These are phyloP conservation scores for Areca catechu DNA, from an alignment of 176 grass and related monocot species.

Conservation along the genomic window DNA sequence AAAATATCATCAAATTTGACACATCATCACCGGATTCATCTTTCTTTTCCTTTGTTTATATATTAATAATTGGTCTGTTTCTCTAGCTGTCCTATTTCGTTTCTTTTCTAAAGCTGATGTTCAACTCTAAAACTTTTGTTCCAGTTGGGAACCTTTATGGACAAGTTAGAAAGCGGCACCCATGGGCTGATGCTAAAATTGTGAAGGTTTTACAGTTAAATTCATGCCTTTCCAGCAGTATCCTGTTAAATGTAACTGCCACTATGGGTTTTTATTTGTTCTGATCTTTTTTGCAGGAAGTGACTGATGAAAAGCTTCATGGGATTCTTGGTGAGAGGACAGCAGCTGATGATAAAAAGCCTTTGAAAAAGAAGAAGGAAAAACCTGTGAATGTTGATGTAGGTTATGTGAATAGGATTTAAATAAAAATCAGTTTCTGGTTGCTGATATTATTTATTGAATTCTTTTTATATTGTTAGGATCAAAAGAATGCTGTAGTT, in stretches of 20 bases:
- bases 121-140: background rate
- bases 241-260: constrained; percentile 12
- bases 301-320: constrained; percentile 73
- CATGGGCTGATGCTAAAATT: constrained; percentile 95
- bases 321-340: constrained; percentile 81
- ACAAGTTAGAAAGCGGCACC: constrained; percentile 75
- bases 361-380: constrained; percentile 96
- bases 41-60: too few species aligned
- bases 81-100: too few species aligned
- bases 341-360: constrained; percentile 81
- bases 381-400: constrained; percentile 81
- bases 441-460: constrained; percentile 1
- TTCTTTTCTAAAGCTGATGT: too few species aligned
- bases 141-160: constrained; percentile 83
- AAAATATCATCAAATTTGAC: too few species aligned
- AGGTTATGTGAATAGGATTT: constrained; percentile 6
- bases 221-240: background rate
- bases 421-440: constrained; percentile 7
- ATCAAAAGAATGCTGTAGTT: constrained; percentile 46
- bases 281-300: constrained; percentile 44
- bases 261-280: constrained; percentile 11
- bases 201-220: constrained; percentile 49
- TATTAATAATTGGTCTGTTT: too few species aligned
- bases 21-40: too few species aligned
- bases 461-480: constrained; percentile 40